These are phyloP conservation scores for Geotrichum restrictum DNA, from an alignment of 1,139 yeast species.

Conservation along the genomic window DNA sequence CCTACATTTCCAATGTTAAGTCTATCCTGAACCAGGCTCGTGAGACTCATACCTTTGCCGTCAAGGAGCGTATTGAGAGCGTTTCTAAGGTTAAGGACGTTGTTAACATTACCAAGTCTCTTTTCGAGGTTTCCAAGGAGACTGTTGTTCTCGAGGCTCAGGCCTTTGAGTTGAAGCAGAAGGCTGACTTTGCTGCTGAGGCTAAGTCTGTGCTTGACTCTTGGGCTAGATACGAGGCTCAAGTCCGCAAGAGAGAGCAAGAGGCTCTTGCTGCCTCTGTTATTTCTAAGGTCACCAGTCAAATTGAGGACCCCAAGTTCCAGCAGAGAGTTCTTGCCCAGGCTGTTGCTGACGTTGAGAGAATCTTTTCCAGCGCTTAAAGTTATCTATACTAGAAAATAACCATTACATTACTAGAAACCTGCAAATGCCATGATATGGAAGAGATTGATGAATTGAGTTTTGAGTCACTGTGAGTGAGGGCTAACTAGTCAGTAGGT, in stretches of 20 bases:
- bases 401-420: background rate
- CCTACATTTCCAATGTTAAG: slow-evolving; percentile 79
- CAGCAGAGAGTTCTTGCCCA: slow-evolving; percentile 89
- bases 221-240: slow-evolving; percentile 98
- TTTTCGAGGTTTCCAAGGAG: slow-evolving; percentile 92
- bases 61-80: slow-evolving; percentile 82
- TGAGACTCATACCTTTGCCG: slow-evolving; percentile 85
- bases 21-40: slow-evolving; percentile 83
- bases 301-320: slow-evolving; percentile 82
- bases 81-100: slow-evolving; percentile 90
- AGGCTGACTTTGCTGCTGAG: slow-evolving; percentile 79
- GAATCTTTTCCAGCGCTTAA: slow-evolving; percentile 52
- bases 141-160: slow-evolving; percentile 94
- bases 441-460: background rate
- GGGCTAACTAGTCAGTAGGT: too few relatives aligned
- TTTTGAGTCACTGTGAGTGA: too few relatives aligned
- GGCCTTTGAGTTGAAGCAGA: slow-evolving; percentile 87
- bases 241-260: slow-evolving; percentile 95
- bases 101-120: slow-evolving; percentile 82
- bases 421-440: background rate
- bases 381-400: background rate
- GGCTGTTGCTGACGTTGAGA: slow-evolving; percentile 88
- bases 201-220: slow-evolving; percentile 95
- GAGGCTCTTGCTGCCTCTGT: slow-evolving; percentile 83
- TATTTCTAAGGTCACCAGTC: slow-evolving; percentile 82